A percentile compares a stretch with the other conserved stretches of the same genome.
phyloP scores from a whole-genome alignment of 192 early-diverging fungal species.

The Coemansia sp. region DNA sequence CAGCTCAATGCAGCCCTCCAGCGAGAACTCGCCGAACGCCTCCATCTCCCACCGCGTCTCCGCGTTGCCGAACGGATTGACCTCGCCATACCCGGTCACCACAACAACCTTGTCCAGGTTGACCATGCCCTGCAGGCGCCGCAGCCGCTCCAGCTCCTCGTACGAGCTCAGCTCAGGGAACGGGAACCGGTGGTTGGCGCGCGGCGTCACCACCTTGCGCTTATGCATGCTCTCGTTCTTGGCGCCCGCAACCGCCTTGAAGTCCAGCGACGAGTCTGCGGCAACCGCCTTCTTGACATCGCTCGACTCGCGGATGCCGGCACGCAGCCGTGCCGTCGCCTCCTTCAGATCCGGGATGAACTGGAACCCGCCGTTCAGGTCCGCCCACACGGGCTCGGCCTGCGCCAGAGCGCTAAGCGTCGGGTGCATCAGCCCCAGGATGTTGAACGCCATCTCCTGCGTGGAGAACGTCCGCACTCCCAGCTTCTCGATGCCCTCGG shows the following conservation, averaged over 20 bases:
- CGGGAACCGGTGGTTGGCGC: constrained; percentile 87
- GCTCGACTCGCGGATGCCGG: constrained; percentile 77
- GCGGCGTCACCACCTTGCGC: constrained; percentile 68
- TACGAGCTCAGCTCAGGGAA: constrained; percentile 55
- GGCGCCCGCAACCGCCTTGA: constrained; percentile 71
- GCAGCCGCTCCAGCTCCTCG: constrained; percentile 69
- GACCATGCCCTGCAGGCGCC: constrained; percentile 70
- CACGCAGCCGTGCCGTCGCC: constrained; percentile 70
- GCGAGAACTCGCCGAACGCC: constrained; percentile 63
- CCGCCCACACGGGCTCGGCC: constrained; percentile 88
- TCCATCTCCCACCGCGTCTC: constrained; percentile 98
- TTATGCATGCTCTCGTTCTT: constrained; percentile 61
- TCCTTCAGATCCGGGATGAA: constrained; percentile 83
- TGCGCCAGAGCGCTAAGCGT: constrained; percentile 74
- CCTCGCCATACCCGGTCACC: constrained; percentile 91
- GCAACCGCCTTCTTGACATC: constrained; percentile 85
- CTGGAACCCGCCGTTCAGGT: constrained; percentile 92
- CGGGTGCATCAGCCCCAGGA: constrained; percentile 88
- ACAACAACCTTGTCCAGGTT: constrained; percentile 92
- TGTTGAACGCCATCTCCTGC: constrained; percentile 96
- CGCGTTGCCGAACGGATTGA: constrained; percentile 86
- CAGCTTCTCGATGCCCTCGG: constrained; percentile 87
- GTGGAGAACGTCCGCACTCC: constrained; percentile 93
- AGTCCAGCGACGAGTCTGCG: constrained; percentile 75
- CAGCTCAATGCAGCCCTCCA: constrained; percentile 84